Conservation (phyloP, 176 grass and related monocot species). For the Pontederia paniculata region DNA sequence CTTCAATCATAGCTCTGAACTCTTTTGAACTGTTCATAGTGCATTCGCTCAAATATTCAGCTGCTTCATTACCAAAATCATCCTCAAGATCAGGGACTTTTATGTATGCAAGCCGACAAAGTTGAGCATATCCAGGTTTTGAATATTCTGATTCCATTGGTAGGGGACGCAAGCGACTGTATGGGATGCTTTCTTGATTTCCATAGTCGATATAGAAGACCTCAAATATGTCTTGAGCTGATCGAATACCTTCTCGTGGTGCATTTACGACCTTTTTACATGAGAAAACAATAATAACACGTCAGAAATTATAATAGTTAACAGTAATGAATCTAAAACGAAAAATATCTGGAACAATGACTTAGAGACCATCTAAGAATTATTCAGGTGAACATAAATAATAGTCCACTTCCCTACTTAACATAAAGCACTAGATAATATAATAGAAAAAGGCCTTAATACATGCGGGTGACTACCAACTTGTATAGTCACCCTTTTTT, state of each 20-base stretch:
- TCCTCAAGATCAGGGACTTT: constrained; percentile 73
- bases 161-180: constrained; percentile 57
- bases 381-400: too few species aligned
- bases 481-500: too few species aligned
- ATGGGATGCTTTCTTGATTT: constrained; percentile 85
- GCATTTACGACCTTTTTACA: constrained; percentile 77
- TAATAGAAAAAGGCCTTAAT: too few species aligned
- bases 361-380: too few species aligned
- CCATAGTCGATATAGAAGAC: constrained; percentile 98
- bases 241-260: constrained; percentile 66
- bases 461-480: too few species aligned
- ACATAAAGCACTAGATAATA: too few species aligned
- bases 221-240: constrained; percentile 70
- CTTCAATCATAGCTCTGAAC: constrained; percentile 80
- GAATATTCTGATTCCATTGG: constrained; percentile 34
- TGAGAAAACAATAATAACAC: constrained; percentile 2
- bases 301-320: neutral
- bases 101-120: constrained; percentile 76
- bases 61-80: constrained; percentile 84
- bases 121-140: constrained; percentile 61
- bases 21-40: constrained; percentile 62
- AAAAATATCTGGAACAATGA: too few species aligned
- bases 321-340: too few species aligned
- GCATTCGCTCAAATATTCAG: constrained; percentile 68
- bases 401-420: too few species aligned